phyloP scores from a whole-genome alignment of 2,329 filamentous ascomycete genomes.

The Pestalotiopsis sp. region DNA sequence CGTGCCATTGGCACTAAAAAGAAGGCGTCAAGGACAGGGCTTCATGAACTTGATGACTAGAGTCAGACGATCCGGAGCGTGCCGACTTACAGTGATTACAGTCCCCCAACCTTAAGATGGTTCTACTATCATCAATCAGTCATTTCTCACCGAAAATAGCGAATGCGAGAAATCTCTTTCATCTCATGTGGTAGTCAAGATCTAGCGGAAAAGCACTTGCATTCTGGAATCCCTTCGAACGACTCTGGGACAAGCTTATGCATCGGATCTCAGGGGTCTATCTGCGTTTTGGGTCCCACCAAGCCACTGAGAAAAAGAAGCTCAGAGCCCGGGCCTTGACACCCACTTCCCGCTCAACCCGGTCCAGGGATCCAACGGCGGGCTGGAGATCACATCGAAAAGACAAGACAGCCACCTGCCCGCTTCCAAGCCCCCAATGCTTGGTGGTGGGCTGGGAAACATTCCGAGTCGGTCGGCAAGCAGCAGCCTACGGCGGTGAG shows the following conservation, averaged over 20 bases:
- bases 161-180: background rate
- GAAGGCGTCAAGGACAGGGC: background rate
- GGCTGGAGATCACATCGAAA: background rate
- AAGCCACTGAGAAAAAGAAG: background rate
- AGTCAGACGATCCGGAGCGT: background rate
- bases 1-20: background rate
- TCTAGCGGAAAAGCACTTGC: background rate
- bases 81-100: background rate
- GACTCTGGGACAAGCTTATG: background rate
- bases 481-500: too few species aligned
- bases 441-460: background rate
- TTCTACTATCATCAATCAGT: background rate
- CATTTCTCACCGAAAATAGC: background rate
- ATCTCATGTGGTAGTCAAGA: background rate
- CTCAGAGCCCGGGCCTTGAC: background rate
- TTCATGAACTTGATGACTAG: background rate
- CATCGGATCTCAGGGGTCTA: background rate
- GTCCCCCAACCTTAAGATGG: background rate
- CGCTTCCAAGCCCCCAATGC: background rate
- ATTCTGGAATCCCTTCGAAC: background rate
- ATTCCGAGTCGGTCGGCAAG: background rate
- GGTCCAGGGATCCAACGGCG: background rate
- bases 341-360: background rate
- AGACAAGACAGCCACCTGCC: too few species aligned
- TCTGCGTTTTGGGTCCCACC: background rate